Conservation (phyloP, 164 flowering plant genomes). For the Stephania japonica region DNA sequence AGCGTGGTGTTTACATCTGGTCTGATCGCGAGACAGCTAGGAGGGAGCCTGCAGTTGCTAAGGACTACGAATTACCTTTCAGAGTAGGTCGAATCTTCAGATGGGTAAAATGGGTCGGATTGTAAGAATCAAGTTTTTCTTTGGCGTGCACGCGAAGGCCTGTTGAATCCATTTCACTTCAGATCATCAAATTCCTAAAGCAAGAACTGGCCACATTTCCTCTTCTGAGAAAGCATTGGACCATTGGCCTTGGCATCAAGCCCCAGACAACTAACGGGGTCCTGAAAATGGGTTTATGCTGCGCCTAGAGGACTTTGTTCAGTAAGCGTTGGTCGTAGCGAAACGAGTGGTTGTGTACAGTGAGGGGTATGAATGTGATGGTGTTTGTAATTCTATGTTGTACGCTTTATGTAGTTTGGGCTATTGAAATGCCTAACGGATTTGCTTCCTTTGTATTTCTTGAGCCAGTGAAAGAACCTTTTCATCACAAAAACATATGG, state of each 20-base stretch:
- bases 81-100: slow-evolving; percentile 72
- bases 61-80: slow-evolving; percentile 87
- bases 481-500: neutral
- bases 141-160: neutral
- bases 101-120: slow-evolving; percentile 99
- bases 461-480: neutral
- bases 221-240: neutral
- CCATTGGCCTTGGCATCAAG: neutral
- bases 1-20: slow-evolving; percentile 96
- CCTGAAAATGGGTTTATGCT: slow-evolving; percentile 4
- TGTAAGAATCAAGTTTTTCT: slow-evolving; percentile 24
- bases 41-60: slow-evolving; percentile 77
- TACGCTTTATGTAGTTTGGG: slow-evolving; percentile 20
- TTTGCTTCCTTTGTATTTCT: neutral
- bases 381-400: slow-evolving; percentile 29
- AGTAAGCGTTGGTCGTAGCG: slow-evolving; percentile 17
- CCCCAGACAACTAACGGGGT: neutral
- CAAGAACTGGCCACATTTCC: neutral
- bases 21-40: slow-evolving; percentile 71
- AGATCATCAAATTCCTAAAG: neutral
- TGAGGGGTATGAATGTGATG: slow-evolving; percentile 19
- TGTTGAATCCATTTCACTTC: neutral
- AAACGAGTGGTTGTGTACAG: slow-evolving; percentile 26
- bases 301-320: slow-evolving; percentile 11
- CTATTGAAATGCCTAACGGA: neutral